Conservation (phyloP, 1,284 basidiomycete species). For the Malassezia furfur region DNA sequence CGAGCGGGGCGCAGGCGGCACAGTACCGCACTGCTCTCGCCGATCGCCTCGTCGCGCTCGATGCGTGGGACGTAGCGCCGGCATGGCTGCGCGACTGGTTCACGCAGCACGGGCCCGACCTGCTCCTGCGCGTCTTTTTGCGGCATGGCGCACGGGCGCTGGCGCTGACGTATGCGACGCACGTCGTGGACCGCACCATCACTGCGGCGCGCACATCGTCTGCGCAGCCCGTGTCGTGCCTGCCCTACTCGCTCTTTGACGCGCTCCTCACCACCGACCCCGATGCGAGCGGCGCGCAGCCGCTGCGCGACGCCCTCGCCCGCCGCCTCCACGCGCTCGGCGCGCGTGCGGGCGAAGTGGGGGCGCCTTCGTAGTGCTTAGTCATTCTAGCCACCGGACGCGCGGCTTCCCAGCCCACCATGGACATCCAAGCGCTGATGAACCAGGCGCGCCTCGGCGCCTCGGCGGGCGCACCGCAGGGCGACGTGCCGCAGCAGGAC, state of each 20-base stretch:
- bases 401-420: constrained; percentile 11
- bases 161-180: constrained; percentile 61
- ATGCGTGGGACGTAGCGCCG: constrained; percentile 59
- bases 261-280: constrained; percentile 5
- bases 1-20: constrained; percentile 53
- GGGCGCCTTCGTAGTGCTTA: not conserved
- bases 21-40: constrained; percentile 9
- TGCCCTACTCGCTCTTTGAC: constrained; percentile 17
- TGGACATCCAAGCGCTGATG: constrained; percentile 43
- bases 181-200: not conserved
- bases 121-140: constrained; percentile 64
- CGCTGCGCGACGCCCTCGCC: constrained; percentile 1
- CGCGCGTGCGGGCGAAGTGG: not conserved
- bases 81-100: constrained; percentile 70
- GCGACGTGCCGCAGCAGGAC: constrained; percentile 49
- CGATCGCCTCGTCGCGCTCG: constrained; percentile 58
- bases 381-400: not conserved
- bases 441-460: constrained; percentile 38
- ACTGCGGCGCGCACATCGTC: not conserved
- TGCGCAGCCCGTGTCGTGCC: not conserved
- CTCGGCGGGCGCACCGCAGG: constrained; percentile 20
- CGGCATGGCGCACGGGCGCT: constrained; percentile 68
- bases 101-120: constrained; percentile 65
- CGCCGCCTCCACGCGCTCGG: constrained; percentile 1
- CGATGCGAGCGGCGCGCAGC: not conserved